Base-by-base conservation (phyloP, 2,329 filamentous ascomycete species). In the Alternaria alternata region DNA sequence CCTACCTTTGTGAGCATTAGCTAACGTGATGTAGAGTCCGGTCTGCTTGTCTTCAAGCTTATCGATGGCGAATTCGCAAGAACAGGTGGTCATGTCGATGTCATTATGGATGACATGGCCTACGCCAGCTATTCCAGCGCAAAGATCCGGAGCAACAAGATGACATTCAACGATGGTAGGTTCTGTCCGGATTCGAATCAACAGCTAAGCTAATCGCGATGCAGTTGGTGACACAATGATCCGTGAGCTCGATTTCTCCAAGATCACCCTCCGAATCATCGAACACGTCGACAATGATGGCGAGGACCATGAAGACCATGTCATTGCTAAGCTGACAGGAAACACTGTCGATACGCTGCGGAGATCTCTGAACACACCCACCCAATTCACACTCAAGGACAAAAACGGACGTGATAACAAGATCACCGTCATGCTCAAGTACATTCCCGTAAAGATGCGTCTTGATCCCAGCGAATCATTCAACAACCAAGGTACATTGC, bases 401-500 rank as follows among this genome's bases (percentile, higher is more conserved):
- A 88, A 91, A 18, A 87, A 94, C 42, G 94, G 93, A 52, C 86
- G 86, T 59, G 80, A 89, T 26, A 93, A 88, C 81, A 94, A 89
- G 74, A 86, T 99, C 75, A 96, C 90, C 68, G 91, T 99, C 75
- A 96, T 91, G 81, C 86, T 97, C 73, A 96, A 96, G 79, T 99
- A 97, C 76, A 89, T 99, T 24, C 95, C 95, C 0, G 89, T 98
- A 62, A 89, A 92, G 81, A 99, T 99, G 95, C 84, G 89, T 57
- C 90, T 99, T 49, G 93, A 99, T 73, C 91, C 95, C 0, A 93
- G 89, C 71, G 95, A 99, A 80, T 97, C 93, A 74, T 97, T 99
- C 84, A 98, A 97, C 87, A 99, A 99, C 80, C 96, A 97, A 88
- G 95, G 95, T 61, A 94, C 89, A 59, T 88, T 99, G 22, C 91